Evolutionary conservation across 2,329 filamentous ascomycete genomes (phyloP), one percentile per base, ranked within the genome.

Genomic region (Hirsutella minnesotensis): DNA sequence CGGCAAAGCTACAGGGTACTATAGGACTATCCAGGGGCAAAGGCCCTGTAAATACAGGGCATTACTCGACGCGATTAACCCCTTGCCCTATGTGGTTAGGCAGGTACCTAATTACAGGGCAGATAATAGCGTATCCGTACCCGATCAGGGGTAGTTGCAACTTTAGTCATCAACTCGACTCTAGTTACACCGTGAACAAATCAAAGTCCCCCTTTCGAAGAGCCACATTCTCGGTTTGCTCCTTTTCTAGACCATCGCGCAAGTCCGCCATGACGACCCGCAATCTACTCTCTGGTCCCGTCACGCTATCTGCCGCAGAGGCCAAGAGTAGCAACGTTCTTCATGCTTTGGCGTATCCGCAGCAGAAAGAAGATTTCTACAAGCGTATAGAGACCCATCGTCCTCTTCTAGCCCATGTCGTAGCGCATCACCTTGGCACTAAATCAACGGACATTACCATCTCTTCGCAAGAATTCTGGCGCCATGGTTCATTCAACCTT

Each of bases 401-500:
- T 38, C 20, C 36, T 22, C 19, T 38, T 24, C 20, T 38, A n/a
- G 36, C 36, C 21, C 5, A 38, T 15, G 20, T 38, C 19, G 36
- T 44, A 19, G 44, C 40, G 31, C 38, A 46, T 46, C 40, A 46
- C 40, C 40, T 43, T 27, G 40, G 44, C 20, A 49, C 39, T 13
- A 49, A 36, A 1, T 31, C 19, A 0, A 22, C 39, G 3, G 47
- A 39, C 0, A 20, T 49, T 37, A n/a, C 33, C 19, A 39, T 49
- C 19, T 48, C 48, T 37, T 30, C 42, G 9, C 46, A 48, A 41
- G 43, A 46, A 9, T 44, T 33, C 27, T 49, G 44, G 48, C 42
- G 38, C 12, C 39, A 27, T 59, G 57, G 59, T 43, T 55, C 27
- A 38, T 62, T 61, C 41, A 64, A 63, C 43, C 48, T 61, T 37